Evolutionary conservation across 306 rosid species (phyloP).

Genomic region (Lathyrus aphaca): DNA sequence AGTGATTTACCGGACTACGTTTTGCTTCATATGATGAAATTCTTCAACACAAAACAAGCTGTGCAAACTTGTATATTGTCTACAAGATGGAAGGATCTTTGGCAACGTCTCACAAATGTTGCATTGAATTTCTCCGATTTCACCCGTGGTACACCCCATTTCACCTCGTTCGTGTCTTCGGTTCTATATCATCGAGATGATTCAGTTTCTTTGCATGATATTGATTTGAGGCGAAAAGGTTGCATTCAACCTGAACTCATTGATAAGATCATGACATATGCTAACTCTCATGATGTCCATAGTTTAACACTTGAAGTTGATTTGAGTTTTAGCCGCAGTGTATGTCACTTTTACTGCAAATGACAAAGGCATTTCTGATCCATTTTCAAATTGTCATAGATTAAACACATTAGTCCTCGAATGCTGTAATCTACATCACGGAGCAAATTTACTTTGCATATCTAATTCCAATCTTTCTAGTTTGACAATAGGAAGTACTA

Average conservation of each 20-base stretch:
- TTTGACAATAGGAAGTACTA: conserved; percentile 28
- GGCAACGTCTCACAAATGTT: conserved; percentile 9
- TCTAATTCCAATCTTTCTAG: conserved; percentile 33
- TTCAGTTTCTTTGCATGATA: conserved; percentile 2
- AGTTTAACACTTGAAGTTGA: conserved; percentile 7
- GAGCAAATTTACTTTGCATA: conserved; percentile 13
- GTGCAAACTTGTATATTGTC: conserved; percentile 35
- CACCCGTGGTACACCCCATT: too few species aligned
- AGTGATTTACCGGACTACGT: conserved; percentile 37
- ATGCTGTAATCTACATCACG: not conserved
- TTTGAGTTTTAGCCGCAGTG: not conserved
- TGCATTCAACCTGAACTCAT: conserved; percentile 15
- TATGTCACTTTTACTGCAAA: conserved; percentile 12
- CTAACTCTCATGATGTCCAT: conserved; percentile 16
- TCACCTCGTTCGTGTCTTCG: conserved; percentile 1
- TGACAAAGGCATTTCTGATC: conserved; percentile 30
- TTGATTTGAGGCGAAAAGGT: conserved; percentile 18
- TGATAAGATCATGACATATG: conserved; percentile 3
- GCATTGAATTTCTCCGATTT: conserved; percentile 11
- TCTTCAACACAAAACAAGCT: conserved; percentile 35
- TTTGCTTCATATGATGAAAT: conserved; percentile 35
- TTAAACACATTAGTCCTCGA: conserved; percentile 33
- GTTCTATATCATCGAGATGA: not conserved
- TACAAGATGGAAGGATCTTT: conserved; percentile 30
- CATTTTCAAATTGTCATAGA: conserved; percentile 31